Evolutionary conservation across 345 rosid species (phyloP), one percentile per base, ranked within the genome.

Genomic region (Citrus trifoliata): DNA sequence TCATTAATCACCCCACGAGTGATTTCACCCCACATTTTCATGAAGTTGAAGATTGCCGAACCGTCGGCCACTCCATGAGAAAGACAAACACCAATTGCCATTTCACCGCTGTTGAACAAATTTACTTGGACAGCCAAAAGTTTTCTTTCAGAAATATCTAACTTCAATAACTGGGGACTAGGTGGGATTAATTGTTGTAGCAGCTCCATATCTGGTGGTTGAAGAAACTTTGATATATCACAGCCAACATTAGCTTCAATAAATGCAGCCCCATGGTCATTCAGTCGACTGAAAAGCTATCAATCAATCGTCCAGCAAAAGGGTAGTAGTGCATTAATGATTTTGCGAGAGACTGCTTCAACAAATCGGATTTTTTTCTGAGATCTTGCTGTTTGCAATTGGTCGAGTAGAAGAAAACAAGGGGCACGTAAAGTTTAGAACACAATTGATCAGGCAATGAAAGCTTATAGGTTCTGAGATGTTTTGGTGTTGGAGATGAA

Each of bases 41-140:
- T 30, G 3, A 84, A 76, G 13, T 35, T 51, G 4, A 62, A 62
- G 0, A 79, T 22, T 4, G 87, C 75, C 0, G 81, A 55, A 19
- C 69, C 87, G 30, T 83, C 87, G 1, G 76, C 85, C 5, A 84
- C 61, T 67, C 37, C 73, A 63, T 82, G 85, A 8, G 48, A 59
- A 19, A 78, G 32, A 21, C 37, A 35, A 35, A 60, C 74, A 7
- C 84, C 80, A 2, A 84, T 80, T 3, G 84, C 83, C 21, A 78
- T 8, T 38, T 62, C 14, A 84, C 87, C 82, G 76, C 19, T 84
- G 76, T 27, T 58, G 24, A 72, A 86, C 82, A 24, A 33, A 61
- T 72, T 86, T 22, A 76, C 65, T 25, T 84, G 84, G 56, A 78
- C n/a, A 2, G 48, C 83, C 35, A 86, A 38, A 38, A 38, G 40